phyloP scores from a whole-genome alignment of 441 rosid species.

The Cnidoscolus chayamansa region DNA sequence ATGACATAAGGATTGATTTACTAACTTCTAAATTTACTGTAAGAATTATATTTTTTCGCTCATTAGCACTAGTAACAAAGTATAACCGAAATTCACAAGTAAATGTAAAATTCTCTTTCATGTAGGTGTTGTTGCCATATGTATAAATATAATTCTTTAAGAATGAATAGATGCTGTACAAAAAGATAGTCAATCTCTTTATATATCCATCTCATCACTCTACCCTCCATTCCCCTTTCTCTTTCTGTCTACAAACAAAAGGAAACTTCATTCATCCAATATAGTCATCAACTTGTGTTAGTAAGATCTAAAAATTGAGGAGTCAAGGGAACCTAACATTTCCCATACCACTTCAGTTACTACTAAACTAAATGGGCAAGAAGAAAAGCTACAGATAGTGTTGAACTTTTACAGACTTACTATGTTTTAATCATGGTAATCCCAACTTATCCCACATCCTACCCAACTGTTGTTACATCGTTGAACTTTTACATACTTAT shows the following conservation, averaged over 20 bases:
- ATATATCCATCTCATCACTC: not conserved
- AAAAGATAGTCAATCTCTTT: not conserved
- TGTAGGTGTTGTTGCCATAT: too few species aligned
- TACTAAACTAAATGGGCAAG: not conserved
- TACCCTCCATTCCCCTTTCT: not conserved
- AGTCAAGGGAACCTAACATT: not conserved
- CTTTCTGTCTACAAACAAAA: not conserved
- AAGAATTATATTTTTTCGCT: too few species aligned
- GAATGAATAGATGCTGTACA: too few species aligned
- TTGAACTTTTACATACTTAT: too few species aligned
- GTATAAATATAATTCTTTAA: too few species aligned
- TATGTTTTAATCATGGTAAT: not conserved
- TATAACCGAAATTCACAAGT: too few species aligned
- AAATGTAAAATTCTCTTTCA: too few species aligned
- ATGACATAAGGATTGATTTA: too few species aligned
- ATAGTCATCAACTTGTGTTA: not conserved
- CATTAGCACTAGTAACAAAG: too few species aligned
- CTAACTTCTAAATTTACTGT: too few species aligned
- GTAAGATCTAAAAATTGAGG: not conserved
- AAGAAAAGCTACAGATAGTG: not conserved
- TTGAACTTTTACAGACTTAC: not conserved
- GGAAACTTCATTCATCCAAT: not conserved
- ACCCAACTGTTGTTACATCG: not conserved
- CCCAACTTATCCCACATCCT: not conserved
- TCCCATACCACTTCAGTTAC: not conserved